Percentiles rank a stretch among this genome's conserved stretches.
These are phyloP conservation scores for Chloroidium sp. DNA, from an alignment of 163 green algal genomes.

Conservation along the genomic window DNA sequence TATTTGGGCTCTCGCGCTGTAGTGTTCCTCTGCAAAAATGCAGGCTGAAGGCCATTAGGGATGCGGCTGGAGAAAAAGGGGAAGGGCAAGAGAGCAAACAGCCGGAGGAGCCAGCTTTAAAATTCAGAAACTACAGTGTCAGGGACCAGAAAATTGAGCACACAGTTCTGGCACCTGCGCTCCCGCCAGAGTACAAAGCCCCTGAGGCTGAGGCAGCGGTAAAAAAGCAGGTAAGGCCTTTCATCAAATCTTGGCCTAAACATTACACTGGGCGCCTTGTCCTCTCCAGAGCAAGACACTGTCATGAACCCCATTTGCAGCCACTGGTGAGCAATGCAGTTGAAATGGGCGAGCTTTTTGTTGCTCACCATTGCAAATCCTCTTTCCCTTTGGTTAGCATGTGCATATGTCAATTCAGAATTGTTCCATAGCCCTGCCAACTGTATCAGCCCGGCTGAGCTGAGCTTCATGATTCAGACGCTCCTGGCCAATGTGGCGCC, in stretches of 20 bases:
- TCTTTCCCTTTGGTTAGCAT: no score
- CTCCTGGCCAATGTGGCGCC: constrained; percentile 67
- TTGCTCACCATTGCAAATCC: not conserved
- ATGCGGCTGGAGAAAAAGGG: constrained; percentile 10
- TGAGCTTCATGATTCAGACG: constrained; percentile 38
- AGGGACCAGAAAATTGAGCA: constrained; percentile 57
- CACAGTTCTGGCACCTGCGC: constrained; percentile 43
- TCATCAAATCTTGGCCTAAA: not conserved
- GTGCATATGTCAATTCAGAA: not conserved
- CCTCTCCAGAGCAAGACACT: not conserved
- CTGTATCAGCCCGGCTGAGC: not conserved
- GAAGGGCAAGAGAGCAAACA: constrained; percentile 1
- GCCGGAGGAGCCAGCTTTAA: constrained; percentile 46
- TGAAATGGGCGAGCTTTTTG: not conserved
- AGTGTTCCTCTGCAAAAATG: no score
- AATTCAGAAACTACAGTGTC: constrained; percentile 76
- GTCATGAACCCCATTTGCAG: not conserved
- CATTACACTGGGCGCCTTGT: not conserved
- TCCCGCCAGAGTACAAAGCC: constrained; percentile 49
- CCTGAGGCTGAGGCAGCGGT: constrained; percentile 33
- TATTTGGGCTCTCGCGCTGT: no score
- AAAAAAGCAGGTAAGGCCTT: not conserved
- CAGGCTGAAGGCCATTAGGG: constrained; percentile 40
- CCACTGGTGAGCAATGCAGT: not conserved
- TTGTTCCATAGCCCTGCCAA: not conserved